Base-by-base conservation (phyloP, 768 basidiomycete genomes). In the Inosperma sp. region DNA sequence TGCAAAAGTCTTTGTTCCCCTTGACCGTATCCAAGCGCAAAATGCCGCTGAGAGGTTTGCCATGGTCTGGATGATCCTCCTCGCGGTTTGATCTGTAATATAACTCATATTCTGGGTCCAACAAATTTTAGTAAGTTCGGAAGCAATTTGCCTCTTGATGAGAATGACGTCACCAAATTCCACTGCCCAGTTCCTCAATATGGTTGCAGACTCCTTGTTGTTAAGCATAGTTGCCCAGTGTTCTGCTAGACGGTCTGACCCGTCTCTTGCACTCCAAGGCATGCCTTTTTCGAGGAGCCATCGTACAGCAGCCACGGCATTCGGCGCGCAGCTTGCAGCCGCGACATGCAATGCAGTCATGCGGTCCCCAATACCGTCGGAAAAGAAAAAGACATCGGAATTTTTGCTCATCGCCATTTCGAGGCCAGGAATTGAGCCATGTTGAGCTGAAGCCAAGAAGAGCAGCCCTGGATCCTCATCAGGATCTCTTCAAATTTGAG, bases 401-500 rank as follows among this genome's bases (percentile, higher is more conserved):
- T 34, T 4, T 17, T 35, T 35, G 2, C 21, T 25, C 14, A 47
- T 7, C 19, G 26, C 45, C 22, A n/a, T 22, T 47, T 47, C 45
- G 31, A 47, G 33, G 19, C 21, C 22, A 2, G 22, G 8, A 16
- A 47, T 35, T 1, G 14, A 47, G 21, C 22, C 21, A n/a, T 16
- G 8, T 34, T 47, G 45, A 34, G 45, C 45, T 4, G 22, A 23
- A 35, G 17, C n/a, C 5, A 47, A 12, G 12, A 33, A 31, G 4
- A 47, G 22, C 0, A 10, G 1, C 13, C 12, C 3, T 6, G 45
- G 33, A 25, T 47, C 45, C 6, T 33, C 33, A 4, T 47, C n/a
- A 33, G 45, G 45, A 47, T 47, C 22, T 30, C 45, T 47, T 47
- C 22, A 8, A 25, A n/a, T 13, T 22, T 47, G 45, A 35, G 31